Base-by-base conservation (phyloP, 2,329 filamentous ascomycete genomes). In the Scytalidium lignicola region DNA sequence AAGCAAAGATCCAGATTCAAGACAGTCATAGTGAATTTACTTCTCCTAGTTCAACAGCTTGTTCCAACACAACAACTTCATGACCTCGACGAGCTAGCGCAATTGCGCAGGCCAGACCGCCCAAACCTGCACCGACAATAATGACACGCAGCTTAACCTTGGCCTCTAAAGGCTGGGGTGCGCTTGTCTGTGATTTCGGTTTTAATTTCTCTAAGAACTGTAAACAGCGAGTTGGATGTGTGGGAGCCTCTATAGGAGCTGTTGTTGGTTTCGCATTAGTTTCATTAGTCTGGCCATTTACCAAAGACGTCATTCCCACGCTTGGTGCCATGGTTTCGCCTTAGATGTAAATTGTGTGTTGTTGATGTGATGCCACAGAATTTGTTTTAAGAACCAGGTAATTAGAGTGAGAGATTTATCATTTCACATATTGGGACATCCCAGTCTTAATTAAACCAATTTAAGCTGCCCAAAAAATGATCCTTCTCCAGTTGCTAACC, bases 91-190 rank as follows among this genome's bases (percentile, higher is more conserved):
- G 62, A 3, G 61, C 59, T 21, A 73, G 60, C 6, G 64, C 66
- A 20, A 74, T 60, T 28, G 66, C 70, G 3, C 69, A 66, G 4
- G 67, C 66, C 2, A 74, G 55, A 2, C 72, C 71, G 17, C 67
- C 68, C 23, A 74, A 66, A 17, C 71, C 70, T n/a, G 69, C 70
- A 4, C 70, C 70, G 10, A 72, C 62, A 40, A 73, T 51, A 22
- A 66, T 45, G 28, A 68, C 55, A 10, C 49, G 22, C 21, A 57
- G 39, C 10, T 41, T 49, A 3, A 55, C 37, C 22, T 44, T 48
- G 7, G 52, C 49, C 41, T 51, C 46, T 9, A 26, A 26, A 19
- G 40, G 18, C n/a, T 22, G 19, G 15, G 37, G 19, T 17, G 21
- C 17, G 3, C 40, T 39, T n/a, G 10, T 48, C 12, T 18, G 12